Base-by-base conservation (phyloP, 2,329 filamentous ascomycete species). In the Phaeosphaeriaceae sp. region DNA sequence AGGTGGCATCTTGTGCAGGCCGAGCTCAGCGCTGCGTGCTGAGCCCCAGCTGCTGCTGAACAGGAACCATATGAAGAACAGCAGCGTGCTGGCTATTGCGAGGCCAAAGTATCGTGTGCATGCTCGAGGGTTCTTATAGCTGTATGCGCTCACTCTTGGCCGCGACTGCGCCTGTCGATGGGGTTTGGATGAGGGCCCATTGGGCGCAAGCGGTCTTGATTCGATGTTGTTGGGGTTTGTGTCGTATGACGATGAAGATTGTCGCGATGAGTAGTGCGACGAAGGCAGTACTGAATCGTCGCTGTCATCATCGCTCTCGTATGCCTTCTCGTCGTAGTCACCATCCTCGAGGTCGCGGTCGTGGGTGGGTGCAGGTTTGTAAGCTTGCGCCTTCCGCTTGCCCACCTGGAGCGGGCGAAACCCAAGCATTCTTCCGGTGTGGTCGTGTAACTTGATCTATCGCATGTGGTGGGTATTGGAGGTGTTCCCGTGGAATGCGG, bases 71-170 rank as follows among this genome's bases (percentile, higher is more conserved):
- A 97, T 89, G 79, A 97, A 92, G 45, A 96, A 72, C 4, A 95
- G 65, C 15, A 97, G 84, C 1, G 87, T 85, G 2, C 85, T 83
- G 48, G 91, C 85, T 53, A 96, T 81, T 3, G 84, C 86, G 49
- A 93, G 81, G 63, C 92, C 92, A 54, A 97, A 86, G 74, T 90
- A 96, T 67, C 92, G 85, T 55, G 91, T 88, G 57, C 95, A 86
- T 61, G 85, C 90, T 70, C 89, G 88, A 7, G 91, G 91, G 44
- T 93, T 78, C 31, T 88, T 84, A 68, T 90, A 91, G 52, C 84
- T 74, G 61, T 76, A 76, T 50, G 74, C 72, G 60, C 71, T 74
- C 7, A 75, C 67, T 7, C 62, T 71, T 2, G 75, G 64, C 50
- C 65, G 68, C 69, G 66, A 70, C 3, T 51, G 62, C 15, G 56